Percentiles rank a stretch among this genome's conserved stretches.
These are phyloP conservation scores for Erythrophleum fordii DNA, from an alignment of 306 rosid species.

Conservation along the genomic window DNA sequence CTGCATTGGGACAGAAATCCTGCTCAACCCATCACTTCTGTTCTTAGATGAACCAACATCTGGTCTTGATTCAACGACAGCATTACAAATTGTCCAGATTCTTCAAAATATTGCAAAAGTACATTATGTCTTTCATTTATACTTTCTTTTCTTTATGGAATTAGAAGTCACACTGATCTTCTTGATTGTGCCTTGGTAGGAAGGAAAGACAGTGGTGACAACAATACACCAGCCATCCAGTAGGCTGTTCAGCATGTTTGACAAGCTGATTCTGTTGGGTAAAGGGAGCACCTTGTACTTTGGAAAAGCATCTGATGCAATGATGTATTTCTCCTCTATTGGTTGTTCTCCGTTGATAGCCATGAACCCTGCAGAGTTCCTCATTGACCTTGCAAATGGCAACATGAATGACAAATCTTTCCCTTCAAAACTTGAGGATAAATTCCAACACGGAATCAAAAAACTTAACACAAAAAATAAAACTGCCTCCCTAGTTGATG, in stretches of 20 bases:
- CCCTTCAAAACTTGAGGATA: slow-evolving; percentile 22
- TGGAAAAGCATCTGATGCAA: slow-evolving; percentile 30
- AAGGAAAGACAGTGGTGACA: slow-evolving; percentile 24
- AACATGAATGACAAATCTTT: slow-evolving; percentile 19
- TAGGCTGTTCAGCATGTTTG: slow-evolving; percentile 22
- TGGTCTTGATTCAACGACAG: slow-evolving; percentile 28
- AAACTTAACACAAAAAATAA: background rate
- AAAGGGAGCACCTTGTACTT: slow-evolving; percentile 20
- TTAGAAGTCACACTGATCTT: background rate
- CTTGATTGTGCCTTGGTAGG: background rate
- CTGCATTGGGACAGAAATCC: slow-evolving; percentile 23
- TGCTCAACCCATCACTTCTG: slow-evolving; percentile 13
- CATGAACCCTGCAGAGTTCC: slow-evolving; percentile 25
- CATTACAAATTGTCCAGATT: slow-evolving; percentile 10
- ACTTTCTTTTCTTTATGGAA: background rate
- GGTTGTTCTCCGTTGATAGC: slow-evolving; percentile 24
- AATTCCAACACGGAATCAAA: background rate
- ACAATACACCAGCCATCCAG: slow-evolving; percentile 26
- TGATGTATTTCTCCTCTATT: slow-evolving; percentile 27
- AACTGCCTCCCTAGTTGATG: background rate
- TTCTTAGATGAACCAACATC: slow-evolving; percentile 23
- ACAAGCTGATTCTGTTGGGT: slow-evolving; percentile 23
- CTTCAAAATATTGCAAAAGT: slow-evolving; percentile 10
- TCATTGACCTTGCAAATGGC: slow-evolving; percentile 28
- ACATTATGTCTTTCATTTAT: background rate